These are phyloP conservation scores for Vanderwaltozyma yarrowii DNA, from an alignment of 805 yeast species.

Conservation along the genomic window DNA sequence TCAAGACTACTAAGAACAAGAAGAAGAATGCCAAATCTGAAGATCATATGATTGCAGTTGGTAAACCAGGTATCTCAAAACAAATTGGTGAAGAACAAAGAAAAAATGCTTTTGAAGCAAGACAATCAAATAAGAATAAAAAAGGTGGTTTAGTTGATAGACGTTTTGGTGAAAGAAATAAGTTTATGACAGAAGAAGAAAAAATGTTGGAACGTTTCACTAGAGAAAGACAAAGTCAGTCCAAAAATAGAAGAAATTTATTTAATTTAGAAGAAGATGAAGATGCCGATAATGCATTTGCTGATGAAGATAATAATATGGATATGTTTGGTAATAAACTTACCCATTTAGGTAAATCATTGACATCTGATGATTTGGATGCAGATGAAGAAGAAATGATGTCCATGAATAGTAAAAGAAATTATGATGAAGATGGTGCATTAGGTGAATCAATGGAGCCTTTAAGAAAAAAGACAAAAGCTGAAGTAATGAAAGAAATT, in stretches of 20 bases:
- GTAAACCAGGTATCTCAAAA: conserved; percentile 60
- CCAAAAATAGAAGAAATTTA: conserved; percentile 45
- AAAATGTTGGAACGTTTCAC: conserved; percentile 94
- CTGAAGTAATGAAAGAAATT: conserved; percentile 78
- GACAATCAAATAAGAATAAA: conserved; percentile 52
- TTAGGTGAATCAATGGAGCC: conserved; percentile 31
- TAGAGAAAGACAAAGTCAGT: conserved; percentile 62
- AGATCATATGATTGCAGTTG: conserved; percentile 38
- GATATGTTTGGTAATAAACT: conserved; percentile 36
- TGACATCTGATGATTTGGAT: conserved; percentile 44
- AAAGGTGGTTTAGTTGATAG: conserved; percentile 75
- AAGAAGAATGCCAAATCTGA: conserved; percentile 33
- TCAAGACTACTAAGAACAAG: conserved; percentile 56
- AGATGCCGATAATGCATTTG: conserved; percentile 35
- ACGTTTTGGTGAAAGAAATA: conserved; percentile 84
- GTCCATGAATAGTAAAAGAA: conserved; percentile 17
- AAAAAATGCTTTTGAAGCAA: conserved; percentile 51
- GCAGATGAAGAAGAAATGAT: conserved; percentile 29
- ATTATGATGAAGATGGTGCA: conserved; percentile 33
- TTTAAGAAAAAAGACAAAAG: conserved; percentile 60
- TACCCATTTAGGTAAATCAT: conserved; percentile 70
- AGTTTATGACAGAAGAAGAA: conserved; percentile 69
- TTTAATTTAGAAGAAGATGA: conserved; percentile 70
- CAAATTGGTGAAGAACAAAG: conserved; percentile 61
- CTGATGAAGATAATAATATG: conserved; percentile 19